These are phyloP conservation scores for Rehmannia glutinosa DNA, from an alignment of 257 asterid genomes.

Conservation along the genomic window DNA sequence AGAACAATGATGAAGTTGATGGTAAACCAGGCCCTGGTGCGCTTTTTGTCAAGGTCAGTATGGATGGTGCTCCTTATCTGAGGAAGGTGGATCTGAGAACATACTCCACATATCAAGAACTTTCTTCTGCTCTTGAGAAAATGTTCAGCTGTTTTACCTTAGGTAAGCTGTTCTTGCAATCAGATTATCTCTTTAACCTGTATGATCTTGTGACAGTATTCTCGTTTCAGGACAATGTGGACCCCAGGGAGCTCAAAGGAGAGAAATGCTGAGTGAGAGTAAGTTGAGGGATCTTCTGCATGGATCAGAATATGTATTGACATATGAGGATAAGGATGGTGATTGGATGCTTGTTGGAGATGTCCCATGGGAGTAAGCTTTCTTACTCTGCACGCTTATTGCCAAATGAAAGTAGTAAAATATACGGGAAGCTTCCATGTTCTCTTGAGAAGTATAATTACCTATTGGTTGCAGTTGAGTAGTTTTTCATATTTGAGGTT, in stretches of 20 bases:
- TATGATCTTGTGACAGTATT: not conserved
- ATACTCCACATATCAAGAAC: conserved; percentile 54
- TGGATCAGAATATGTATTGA: conserved; percentile 44
- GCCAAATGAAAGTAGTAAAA: not conserved
- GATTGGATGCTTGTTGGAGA: conserved; percentile 26
- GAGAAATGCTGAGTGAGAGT: conserved; percentile 48
- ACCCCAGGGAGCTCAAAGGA: conserved; percentile 39
- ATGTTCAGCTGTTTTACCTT: conserved; percentile 69
- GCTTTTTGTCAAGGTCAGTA: conserved; percentile 72
- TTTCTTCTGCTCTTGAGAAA: conserved; percentile 69
- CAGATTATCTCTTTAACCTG: not conserved
- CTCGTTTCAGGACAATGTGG: conserved; percentile 48
- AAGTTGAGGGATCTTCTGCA: conserved; percentile 52
- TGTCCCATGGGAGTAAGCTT: conserved; percentile 30
- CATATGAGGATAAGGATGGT: conserved; percentile 19
- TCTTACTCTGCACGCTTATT: not conserved
- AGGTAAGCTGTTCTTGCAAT: conserved; percentile 16
- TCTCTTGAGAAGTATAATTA: no score
- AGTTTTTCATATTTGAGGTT: no score
- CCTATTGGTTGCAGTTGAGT: no score
- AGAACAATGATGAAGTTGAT: conserved; percentile 59
- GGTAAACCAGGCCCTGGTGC: conserved; percentile 60
- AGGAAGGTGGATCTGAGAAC: conserved; percentile 72
- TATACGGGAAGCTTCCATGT: no score
- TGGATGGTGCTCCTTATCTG: conserved; percentile 82